phyloP scores from a whole-genome alignment of 2,329 filamentous ascomycete species.

The Penicillium sp. region DNA sequence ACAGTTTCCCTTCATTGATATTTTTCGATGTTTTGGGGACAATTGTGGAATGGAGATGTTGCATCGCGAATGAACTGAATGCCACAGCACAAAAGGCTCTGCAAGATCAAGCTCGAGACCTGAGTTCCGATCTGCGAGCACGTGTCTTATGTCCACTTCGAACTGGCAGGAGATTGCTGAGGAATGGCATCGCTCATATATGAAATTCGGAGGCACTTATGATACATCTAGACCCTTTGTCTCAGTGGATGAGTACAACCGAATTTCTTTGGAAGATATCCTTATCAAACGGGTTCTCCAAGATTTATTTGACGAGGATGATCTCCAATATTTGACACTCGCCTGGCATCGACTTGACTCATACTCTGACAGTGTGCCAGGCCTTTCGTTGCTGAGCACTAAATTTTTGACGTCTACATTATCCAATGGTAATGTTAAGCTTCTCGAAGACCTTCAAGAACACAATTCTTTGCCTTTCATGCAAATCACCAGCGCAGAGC shows the following conservation, averaged over 20 bases:
- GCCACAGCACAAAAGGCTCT: constrained; percentile 8
- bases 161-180: constrained; percentile 13
- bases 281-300: constrained; percentile 2
- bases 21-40: constrained; percentile 19
- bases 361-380: constrained; percentile 61
- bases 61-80: constrained; percentile 13
- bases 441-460: constrained; percentile 62
- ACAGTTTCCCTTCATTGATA: constrained; percentile 7
- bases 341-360: constrained; percentile 66
- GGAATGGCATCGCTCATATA: constrained; percentile 18
- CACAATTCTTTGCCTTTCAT: constrained; percentile 61
- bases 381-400: constrained; percentile 57
- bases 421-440: constrained; percentile 67
- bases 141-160: constrained; percentile 8
- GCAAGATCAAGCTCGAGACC: background rate
- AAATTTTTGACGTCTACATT: constrained; percentile 62
- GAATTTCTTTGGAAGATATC: constrained; percentile 8
- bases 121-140: background rate
- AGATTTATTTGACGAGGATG: constrained; percentile 12
- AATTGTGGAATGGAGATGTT: constrained; percentile 18
- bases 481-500: constrained; percentile 63
- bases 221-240: constrained; percentile 15
- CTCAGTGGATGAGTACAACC: constrained; percentile 19
- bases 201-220: constrained; percentile 16
- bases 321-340: constrained; percentile 47